phyloP scores from a whole-genome alignment of 192 early-diverging fungal genomes.

The Piromyces sp. region DNA sequence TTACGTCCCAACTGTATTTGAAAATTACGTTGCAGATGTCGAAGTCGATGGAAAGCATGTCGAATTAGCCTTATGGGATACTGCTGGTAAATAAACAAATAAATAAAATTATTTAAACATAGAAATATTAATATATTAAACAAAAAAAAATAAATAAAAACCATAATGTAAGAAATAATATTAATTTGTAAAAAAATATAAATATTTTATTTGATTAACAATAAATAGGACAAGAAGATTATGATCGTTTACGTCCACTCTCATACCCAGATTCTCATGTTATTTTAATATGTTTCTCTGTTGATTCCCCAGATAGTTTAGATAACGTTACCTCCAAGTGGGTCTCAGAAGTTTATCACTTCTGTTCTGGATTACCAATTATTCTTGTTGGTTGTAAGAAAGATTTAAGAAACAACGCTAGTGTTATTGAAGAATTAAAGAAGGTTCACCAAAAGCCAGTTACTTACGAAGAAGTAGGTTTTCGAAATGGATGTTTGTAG shows the following conservation, averaged over 20 bases:
- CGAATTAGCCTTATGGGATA: slow-evolving; percentile 88
- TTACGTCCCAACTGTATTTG: slow-evolving; percentile 67
- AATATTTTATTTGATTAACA: no score
- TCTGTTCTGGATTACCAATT: slow-evolving; percentile 69
- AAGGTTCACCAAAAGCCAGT: slow-evolving; percentile 61
- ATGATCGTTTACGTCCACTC: slow-evolving; percentile 79
- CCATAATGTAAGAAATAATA: neutral
- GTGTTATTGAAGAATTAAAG: slow-evolving; percentile 56
- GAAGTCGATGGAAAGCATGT: slow-evolving; percentile 68
- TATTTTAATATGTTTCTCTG: slow-evolving; percentile 82
- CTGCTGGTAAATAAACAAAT: slow-evolving; percentile 30
- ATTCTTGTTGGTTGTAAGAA: slow-evolving; percentile 76
- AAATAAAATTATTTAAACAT: neutral
- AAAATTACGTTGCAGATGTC: slow-evolving; percentile 82
- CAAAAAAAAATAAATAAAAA: neutral
- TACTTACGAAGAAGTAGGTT: slow-evolving; percentile 44
- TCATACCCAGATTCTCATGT: slow-evolving; percentile 86
- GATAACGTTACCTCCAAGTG: slow-evolving; percentile 67
- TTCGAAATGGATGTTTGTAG: no score
- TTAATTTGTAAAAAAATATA: neutral
- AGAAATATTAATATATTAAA: neutral
- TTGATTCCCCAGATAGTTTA: slow-evolving; percentile 63
- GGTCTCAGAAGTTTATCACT: slow-evolving; percentile 75
- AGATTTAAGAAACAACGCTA: slow-evolving; percentile 68
- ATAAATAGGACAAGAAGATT: slow-evolving; percentile 68